Base-by-base conservation (phyloP, 495 filamentous ascomycete genomes). In the Arthonia radiata region DNA sequence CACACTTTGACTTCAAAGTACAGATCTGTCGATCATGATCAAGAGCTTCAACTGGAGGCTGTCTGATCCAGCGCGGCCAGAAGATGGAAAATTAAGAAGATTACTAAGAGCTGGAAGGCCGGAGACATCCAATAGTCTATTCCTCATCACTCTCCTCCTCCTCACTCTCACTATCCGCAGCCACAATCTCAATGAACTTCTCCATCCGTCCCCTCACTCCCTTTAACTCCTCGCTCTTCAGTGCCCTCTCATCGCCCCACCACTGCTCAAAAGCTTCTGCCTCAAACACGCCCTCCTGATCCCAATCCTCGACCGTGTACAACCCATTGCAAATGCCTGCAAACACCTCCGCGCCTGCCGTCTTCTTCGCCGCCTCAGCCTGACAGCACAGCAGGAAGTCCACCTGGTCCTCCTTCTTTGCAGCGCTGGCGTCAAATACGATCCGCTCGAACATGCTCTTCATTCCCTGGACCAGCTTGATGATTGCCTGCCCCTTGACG, bases 231-330 rank as follows among this genome's bases (percentile, higher is more conserved):
- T 73, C 71, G 5, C 49, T 63, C 29, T 54, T 59, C 16, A 51
- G 61, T 5, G 66, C 64, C 37, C 64, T 59, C 33, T 55, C 54
- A 46, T 86, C 66, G 12, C 53, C 59, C 83, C 82, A 94, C 86
- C 86, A 97, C 31, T 63, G 61, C 41, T 81, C 52, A 24, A 86
- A 71, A 0, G 71, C 81, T 21, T 91, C 83, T 43, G 90, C 77
- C 43, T 92, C 81, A 1, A 93, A 44, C 4, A 93, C 56, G 34
- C 94, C 86, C 28, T 72, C 44, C 30, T 73, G 67, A 43, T 90
- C 89, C 29, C 91, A 52, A 43, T 74, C 67, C 52, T 83, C 81
- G 17, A 71, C 56, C 32, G 74, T 53, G 23, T 68, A 73, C 4
- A 83, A 54, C 2, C 94, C 53, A 2, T 92, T 54, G 7, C 56